Conservation (phyloP, 2,329 filamentous ascomycete species). For the Fusarium sp. region DNA sequence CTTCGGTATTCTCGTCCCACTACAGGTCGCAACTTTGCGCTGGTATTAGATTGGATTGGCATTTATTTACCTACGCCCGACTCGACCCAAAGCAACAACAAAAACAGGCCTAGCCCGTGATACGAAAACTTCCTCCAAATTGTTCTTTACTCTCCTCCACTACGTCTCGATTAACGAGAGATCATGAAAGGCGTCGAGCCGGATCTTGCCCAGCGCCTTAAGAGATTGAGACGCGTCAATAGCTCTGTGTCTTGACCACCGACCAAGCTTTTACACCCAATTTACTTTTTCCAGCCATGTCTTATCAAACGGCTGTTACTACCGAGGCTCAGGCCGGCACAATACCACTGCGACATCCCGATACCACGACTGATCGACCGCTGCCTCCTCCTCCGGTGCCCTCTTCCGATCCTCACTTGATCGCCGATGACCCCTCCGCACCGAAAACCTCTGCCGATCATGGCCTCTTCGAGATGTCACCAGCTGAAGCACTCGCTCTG, state of each 20-base stretch:
- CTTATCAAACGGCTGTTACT: slow-evolving; percentile 34
- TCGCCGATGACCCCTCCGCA: slow-evolving; percentile 37
- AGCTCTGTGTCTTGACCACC: slow-evolving; percentile 39
- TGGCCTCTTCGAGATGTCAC: slow-evolving; percentile 78
- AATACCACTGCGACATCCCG: slow-evolving; percentile 33
- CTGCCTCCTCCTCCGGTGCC: slow-evolving; percentile 59
- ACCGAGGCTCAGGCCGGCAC: slow-evolving; percentile 35
- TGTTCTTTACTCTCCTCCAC: not conserved
- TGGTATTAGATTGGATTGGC: slow-evolving; percentile 14
- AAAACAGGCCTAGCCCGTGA: slow-evolving; percentile 29
- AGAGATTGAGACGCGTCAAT: slow-evolving; percentile 40
- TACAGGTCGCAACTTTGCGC: slow-evolving; percentile 38
- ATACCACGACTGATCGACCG: slow-evolving; percentile 37
- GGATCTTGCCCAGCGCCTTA: slow-evolving; percentile 40
- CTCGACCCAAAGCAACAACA: slow-evolving; percentile 28
- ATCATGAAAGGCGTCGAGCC: slow-evolving; percentile 43
- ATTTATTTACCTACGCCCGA: slow-evolving; percentile 1
- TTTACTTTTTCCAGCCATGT: slow-evolving; percentile 32
- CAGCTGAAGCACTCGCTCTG: slow-evolving; percentile 80
- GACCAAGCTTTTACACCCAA: not conserved
- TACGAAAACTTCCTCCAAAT: slow-evolving; percentile 5
- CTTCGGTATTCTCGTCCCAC: slow-evolving; percentile 37
- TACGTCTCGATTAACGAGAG: slow-evolving; percentile 36
- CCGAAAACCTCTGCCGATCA: slow-evolving; percentile 53
- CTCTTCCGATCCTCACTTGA: slow-evolving; percentile 50